Evolutionary conservation across 2,329 filamentous ascomycete genomes (phyloP).

Genomic region (Orbilia ellipsospora): DNA sequence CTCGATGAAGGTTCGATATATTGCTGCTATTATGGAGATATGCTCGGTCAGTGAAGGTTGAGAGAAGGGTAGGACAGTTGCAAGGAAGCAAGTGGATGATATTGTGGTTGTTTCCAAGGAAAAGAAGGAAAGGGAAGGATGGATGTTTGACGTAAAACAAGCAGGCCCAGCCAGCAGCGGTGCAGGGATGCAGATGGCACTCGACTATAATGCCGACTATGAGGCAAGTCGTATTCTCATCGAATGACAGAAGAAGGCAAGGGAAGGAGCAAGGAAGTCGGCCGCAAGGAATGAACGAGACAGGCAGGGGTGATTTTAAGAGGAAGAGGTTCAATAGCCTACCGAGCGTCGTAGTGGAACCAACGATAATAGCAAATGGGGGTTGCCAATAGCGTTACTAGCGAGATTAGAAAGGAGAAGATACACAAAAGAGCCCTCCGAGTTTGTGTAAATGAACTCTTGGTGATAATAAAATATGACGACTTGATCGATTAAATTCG

Average conservation of each 20-base stretch:
- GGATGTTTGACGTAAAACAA: constrained; percentile 31
- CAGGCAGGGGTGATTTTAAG: constrained; percentile 21
- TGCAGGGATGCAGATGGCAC: neutral
- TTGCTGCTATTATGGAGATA: neutral
- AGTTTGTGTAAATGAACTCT: no score
- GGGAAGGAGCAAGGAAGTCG: constrained; percentile 8
- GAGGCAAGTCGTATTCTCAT: neutral
- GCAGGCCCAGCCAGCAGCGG: constrained; percentile 1
- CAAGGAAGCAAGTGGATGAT: neutral
- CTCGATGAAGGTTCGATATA: neutral
- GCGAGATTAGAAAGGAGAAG: neutral
- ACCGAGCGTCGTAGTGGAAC: neutral
- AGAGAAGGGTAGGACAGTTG: neutral
- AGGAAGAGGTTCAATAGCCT: neutral
- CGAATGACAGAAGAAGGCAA: constrained; percentile 11
- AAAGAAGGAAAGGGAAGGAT: constrained; percentile 5
- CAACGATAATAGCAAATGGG: no score
- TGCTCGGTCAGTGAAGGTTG: neutral
- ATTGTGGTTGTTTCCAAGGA: neutral
- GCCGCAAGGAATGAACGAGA: constrained; percentile 27
- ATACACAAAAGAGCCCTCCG: no score
- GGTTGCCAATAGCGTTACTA: neutral
- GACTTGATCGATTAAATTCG: no score
- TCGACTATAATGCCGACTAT: neutral
- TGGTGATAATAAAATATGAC: no score